These are phyloP conservation scores for Fusarium solani-melongenae DNA, from an alignment of 2,329 filamentous ascomycete species.

Conservation along the genomic window DNA sequence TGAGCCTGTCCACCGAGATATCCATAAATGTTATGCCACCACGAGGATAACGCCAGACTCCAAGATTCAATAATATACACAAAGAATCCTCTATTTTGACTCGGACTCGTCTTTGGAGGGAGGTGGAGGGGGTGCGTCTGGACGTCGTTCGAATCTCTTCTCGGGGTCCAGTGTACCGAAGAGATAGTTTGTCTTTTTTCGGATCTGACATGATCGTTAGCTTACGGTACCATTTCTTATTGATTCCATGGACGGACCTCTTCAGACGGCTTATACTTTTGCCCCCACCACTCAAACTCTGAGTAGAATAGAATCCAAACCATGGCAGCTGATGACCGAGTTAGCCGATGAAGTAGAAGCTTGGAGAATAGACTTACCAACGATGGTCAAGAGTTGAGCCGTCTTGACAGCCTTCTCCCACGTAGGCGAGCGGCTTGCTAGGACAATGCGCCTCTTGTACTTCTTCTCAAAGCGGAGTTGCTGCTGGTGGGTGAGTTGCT, in stretches of 20 bases:
- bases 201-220: conserved; percentile 45
- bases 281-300: conserved; percentile 58
- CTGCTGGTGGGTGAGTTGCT: conserved; percentile 74
- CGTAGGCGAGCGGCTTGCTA: conserved; percentile 69
- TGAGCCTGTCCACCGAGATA: conserved; percentile 33
- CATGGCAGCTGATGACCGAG: conserved; percentile 47
- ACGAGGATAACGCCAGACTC: conserved; percentile 45
- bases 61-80: conserved; percentile 42
- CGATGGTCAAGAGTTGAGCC: conserved; percentile 69
- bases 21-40: conserved; percentile 38
- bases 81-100: conserved; percentile 41
- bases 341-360: conserved; percentile 14
- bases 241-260: conserved; percentile 46
- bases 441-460: conserved; percentile 75
- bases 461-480: conserved; percentile 83
- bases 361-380: conserved; percentile 54
- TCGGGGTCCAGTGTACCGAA: conserved; percentile 56
- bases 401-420: conserved; percentile 75
- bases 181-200: conserved; percentile 50
- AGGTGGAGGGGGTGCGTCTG: conserved; percentile 50
- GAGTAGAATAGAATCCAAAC: conserved; percentile 54
- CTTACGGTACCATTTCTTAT: not conserved
- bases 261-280: conserved; percentile 55
- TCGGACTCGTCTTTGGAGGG: conserved; percentile 40
- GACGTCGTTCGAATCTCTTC: conserved; percentile 55